These are phyloP conservation scores for Fomitopsis serialis DNA, from an alignment of 768 basidiomycete species.

Conservation along the genomic window DNA sequence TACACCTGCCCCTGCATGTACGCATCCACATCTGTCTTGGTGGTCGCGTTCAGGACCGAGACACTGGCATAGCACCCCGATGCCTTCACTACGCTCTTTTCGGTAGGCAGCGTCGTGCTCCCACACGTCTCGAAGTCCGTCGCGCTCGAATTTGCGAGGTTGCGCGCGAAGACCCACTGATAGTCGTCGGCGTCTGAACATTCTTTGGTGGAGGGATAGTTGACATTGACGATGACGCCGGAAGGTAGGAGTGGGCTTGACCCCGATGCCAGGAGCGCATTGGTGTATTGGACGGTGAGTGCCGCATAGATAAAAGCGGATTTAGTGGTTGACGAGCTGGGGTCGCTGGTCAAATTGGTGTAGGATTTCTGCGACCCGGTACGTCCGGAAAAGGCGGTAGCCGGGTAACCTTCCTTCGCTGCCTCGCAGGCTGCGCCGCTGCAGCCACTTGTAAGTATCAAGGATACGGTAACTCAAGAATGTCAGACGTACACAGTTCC, in stretches of 20 bases:
- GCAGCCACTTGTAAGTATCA: neutral
- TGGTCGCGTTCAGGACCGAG: slow-evolving; percentile 24
- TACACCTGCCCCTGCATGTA: slow-evolving; percentile 24
- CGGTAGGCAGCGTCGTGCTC: slow-evolving; percentile 24
- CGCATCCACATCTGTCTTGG: slow-evolving; percentile 28
- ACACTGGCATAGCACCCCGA: slow-evolving; percentile 27
- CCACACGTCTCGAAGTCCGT: slow-evolving; percentile 28
- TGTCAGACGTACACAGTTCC: slow-evolving; percentile 22
- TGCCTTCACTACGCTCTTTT: slow-evolving; percentile 18
- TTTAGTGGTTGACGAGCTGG: slow-evolving; percentile 28
- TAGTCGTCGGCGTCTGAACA: slow-evolving; percentile 22
- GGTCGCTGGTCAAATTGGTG: slow-evolving; percentile 38
- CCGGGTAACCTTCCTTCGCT: slow-evolving; percentile 42
- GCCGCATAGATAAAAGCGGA: slow-evolving; percentile 38
- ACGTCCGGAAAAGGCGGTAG: slow-evolving; percentile 41
- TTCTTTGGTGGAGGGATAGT: slow-evolving; percentile 24
- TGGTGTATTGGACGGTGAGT: slow-evolving; percentile 34
- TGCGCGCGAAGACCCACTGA: slow-evolving; percentile 28
- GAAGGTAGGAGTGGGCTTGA: slow-evolving; percentile 25
- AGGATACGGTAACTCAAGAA: neutral
- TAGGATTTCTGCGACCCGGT: slow-evolving; percentile 41
- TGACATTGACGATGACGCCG: slow-evolving; percentile 30
- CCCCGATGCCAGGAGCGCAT: slow-evolving; percentile 7
- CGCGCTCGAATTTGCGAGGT: slow-evolving; percentile 17
- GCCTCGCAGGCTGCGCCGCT: slow-evolving; percentile 48